A percentile compares a stretch with the other conserved stretches of the same genome.
Conservation (phyloP, 192 early-diverging fungal species). For the Linnemannia zychae region DNA sequence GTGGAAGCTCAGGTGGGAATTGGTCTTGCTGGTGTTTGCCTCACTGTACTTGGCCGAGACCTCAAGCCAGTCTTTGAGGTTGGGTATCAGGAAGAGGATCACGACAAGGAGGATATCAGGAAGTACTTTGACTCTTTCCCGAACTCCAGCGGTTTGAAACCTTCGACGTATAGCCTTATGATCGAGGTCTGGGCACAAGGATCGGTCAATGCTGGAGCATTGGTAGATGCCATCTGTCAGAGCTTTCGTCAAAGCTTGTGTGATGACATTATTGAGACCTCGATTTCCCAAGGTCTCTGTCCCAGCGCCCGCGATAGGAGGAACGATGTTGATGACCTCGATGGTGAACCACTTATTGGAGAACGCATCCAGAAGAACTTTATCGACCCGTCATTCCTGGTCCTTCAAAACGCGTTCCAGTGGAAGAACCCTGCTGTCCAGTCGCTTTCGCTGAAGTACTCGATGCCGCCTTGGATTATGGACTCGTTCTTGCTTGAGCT, state of each 20-base stretch:
- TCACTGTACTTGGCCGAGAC: slow-evolving; percentile 58
- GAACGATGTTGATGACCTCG: slow-evolving; percentile 19
- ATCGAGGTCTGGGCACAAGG: slow-evolving; percentile 69
- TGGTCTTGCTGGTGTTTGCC: slow-evolving; percentile 68
- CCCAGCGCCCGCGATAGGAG: slow-evolving; percentile 38
- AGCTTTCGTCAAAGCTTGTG: slow-evolving; percentile 69
- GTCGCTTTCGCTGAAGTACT: slow-evolving; percentile 38
- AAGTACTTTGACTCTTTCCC: slow-evolving; percentile 44
- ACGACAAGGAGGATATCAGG: slow-evolving; percentile 41
- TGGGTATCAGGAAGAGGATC: slow-evolving; percentile 45
- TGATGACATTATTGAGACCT: slow-evolving; percentile 67
- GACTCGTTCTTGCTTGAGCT: slow-evolving; percentile 64
- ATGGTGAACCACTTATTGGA: slow-evolving; percentile 37
- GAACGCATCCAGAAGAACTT: slow-evolving; percentile 59
- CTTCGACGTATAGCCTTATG: slow-evolving; percentile 52
- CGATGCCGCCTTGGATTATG: slow-evolving; percentile 69
- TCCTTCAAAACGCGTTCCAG: slow-evolving; percentile 59
- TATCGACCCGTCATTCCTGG: slow-evolving; percentile 61
- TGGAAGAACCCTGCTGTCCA: slow-evolving; percentile 66
- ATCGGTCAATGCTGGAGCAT: slow-evolving; percentile 43
- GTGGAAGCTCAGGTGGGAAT: slow-evolving; percentile 64
- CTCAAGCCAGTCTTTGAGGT: slow-evolving; percentile 57
- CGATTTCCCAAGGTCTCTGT: slow-evolving; percentile 56
- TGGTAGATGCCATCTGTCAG: slow-evolving; percentile 58
- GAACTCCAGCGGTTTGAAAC: slow-evolving; percentile 12